Evolutionary conservation across 176 grass and related monocot species (phyloP).

Genomic region (Juncus effusus): DNA sequence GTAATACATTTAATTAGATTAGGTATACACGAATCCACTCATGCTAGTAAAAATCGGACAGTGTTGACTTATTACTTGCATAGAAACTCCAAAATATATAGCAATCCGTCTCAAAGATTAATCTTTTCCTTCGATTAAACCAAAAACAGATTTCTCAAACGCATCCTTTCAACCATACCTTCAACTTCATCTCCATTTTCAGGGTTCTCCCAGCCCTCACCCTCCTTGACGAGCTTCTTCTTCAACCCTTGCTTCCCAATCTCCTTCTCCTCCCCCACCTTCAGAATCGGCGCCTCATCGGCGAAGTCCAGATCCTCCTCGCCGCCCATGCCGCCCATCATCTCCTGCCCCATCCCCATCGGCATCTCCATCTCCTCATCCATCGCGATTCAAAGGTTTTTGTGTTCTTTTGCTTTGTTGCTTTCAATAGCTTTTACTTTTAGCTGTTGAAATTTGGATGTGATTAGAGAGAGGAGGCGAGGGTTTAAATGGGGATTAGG

Average conservation of each 20-base stretch:
- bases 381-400: constrained; percentile 32
- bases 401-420: constrained; percentile 13
- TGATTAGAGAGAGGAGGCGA: constrained; percentile 1
- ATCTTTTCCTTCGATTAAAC: neutral
- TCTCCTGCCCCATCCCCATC: constrained; percentile 41
- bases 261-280: constrained; percentile 97
- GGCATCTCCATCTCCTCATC: constrained; percentile 90
- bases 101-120: neutral
- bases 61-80: no score
- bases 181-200: constrained; percentile 97
- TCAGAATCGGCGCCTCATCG: constrained; percentile 45
- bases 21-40: neutral
- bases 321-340: constrained; percentile 47
- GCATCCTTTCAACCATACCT: constrained; percentile 39
- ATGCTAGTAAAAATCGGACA: no score
- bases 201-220: constrained; percentile 69
- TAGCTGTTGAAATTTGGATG: constrained; percentile 39
- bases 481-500: constrained; percentile 36
- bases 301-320: constrained; percentile 42
- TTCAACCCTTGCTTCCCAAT: constrained; percentile 82
- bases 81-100: neutral
- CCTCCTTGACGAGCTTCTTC: constrained; percentile 94
- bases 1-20: neutral
- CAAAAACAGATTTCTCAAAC: neutral
- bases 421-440: neutral